Percentiles rank a stretch among this genome's conserved stretches.
Evolutionary conservation across 2,329 filamentous ascomycete genomes (phyloP).

Genomic region (Cryphonectria parasitica): DNA sequence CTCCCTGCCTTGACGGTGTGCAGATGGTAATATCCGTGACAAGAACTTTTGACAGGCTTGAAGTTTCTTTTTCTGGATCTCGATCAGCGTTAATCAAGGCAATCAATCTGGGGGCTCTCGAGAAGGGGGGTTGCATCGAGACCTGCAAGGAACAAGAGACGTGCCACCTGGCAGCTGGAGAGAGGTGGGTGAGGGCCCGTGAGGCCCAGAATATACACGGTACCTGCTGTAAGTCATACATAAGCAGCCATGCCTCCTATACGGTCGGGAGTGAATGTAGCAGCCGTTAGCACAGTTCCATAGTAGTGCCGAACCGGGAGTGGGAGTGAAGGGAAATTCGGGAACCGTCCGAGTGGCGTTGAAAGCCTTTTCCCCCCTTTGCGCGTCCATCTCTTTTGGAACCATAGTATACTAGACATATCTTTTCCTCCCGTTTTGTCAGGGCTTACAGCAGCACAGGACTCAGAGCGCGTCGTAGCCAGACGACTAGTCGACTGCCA

Average conservation of each 20-base stretch:
- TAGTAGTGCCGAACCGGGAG: no score
- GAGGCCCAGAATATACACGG: background rate
- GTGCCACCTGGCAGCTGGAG: slow-evolving; percentile 3
- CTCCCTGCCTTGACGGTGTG: background rate
- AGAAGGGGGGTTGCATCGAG: background rate
- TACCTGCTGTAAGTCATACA: background rate
- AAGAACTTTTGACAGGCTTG: background rate
- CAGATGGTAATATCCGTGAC: background rate
- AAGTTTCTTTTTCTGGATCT: background rate
- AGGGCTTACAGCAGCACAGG: background rate
- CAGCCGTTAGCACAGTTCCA: no score
- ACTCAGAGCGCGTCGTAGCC: background rate
- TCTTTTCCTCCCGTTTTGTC: background rate
- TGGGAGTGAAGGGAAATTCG: background rate
- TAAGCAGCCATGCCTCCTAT: no score
- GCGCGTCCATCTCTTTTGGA: no score
- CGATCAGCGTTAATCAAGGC: background rate
- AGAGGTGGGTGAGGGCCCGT: background rate
- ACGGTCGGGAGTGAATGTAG: slow-evolving; percentile 4
- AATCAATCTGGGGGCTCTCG: background rate
- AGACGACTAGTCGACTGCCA: slow-evolving; percentile 12
- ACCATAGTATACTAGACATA: background rate
- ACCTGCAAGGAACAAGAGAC: slow-evolving; percentile 9
- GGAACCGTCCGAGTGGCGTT: slow-evolving; percentile 1
- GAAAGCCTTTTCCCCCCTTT: background rate